Evolutionary conservation across 73 alveolate species (phyloP).

Genomic region (Breviolum minutum): DNA sequence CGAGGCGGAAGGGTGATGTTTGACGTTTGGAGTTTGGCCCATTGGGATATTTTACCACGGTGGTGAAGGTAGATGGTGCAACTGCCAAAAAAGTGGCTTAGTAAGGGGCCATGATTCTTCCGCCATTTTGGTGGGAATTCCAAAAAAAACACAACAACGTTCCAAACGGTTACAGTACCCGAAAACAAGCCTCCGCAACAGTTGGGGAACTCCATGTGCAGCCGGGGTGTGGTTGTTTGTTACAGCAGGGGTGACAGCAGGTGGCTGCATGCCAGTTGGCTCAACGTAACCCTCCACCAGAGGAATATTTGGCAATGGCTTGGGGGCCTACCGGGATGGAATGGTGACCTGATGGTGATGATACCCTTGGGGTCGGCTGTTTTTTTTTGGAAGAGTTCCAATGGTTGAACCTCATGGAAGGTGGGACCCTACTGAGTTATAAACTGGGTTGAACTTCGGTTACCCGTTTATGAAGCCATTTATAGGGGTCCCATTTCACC

Average conservation of each 20-base stretch:
- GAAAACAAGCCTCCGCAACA: not conserved
- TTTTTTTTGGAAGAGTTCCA: no score
- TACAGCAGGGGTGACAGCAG: not conserved
- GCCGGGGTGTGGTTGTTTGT: not conserved
- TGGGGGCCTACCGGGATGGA: not conserved
- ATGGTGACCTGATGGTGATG: no score
- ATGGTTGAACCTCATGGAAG: no score
- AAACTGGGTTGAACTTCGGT: no score
- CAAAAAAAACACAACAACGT: not conserved
- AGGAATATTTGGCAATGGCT: slow-evolving; percentile 55
- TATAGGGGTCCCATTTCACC: no score
- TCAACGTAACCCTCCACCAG: slow-evolving; percentile 70
- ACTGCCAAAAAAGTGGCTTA: no score
- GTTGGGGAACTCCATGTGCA: not conserved
- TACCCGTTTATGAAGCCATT: no score
- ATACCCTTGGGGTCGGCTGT: no score
- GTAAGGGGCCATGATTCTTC: no score
- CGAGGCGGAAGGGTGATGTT: not conserved
- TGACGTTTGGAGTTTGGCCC: not conserved
- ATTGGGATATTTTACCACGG: not conserved
- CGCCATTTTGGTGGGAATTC: no score
- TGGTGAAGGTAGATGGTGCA: not conserved
- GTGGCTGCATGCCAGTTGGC: slow-evolving; percentile 83
- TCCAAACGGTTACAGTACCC: not conserved
- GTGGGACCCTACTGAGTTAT: no score